A percentile compares a stretch with the other conserved stretches of the same genome.
These are phyloP conservation scores for Pichia cephalocereana DNA, from an alignment of 805 yeast genomes.

Conservation along the genomic window DNA sequence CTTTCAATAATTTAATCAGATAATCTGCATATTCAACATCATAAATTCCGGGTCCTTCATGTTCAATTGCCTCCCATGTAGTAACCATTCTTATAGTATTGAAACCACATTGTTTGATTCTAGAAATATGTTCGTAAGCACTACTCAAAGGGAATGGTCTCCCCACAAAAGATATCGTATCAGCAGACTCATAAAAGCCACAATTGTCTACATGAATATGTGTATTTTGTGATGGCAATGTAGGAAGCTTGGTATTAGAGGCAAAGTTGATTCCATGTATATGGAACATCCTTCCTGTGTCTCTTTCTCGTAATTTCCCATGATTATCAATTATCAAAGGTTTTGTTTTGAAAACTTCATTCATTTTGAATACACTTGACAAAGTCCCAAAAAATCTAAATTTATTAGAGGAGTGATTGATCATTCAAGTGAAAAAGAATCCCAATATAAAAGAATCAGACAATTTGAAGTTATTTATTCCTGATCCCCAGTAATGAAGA, in stretches of 20 bases:
- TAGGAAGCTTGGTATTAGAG: constrained; percentile 64
- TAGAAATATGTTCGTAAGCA: constrained; percentile 55
- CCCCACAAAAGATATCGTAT: constrained; percentile 70
- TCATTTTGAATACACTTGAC: neutral
- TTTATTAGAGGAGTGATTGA: neutral
- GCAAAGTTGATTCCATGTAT: constrained; percentile 80
- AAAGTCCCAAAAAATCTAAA: neutral
- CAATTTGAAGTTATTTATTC: no score
- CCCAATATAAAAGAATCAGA: no score
- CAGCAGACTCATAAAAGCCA: constrained; percentile 57
- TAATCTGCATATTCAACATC: constrained; percentile 70
- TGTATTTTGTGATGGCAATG: constrained; percentile 39
- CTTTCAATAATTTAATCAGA: constrained; percentile 51
- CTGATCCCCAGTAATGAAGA: no score
- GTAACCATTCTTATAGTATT: constrained; percentile 68
- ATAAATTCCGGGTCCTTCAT: constrained; percentile 73
- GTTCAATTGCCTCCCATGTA: constrained; percentile 93
- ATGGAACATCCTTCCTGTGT: constrained; percentile 47
- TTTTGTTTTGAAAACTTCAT: constrained; percentile 12
- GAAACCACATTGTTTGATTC: constrained; percentile 75
- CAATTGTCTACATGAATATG: constrained; percentile 29
- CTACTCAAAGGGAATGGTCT: constrained; percentile 73
- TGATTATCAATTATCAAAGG: constrained; percentile 27
- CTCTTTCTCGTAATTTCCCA: constrained; percentile 49
- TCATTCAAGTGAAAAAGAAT: neutral